Evolutionary conservation across 2,329 filamentous ascomycete species (phyloP).

Genomic region (Orbilia brochopaga): DNA sequence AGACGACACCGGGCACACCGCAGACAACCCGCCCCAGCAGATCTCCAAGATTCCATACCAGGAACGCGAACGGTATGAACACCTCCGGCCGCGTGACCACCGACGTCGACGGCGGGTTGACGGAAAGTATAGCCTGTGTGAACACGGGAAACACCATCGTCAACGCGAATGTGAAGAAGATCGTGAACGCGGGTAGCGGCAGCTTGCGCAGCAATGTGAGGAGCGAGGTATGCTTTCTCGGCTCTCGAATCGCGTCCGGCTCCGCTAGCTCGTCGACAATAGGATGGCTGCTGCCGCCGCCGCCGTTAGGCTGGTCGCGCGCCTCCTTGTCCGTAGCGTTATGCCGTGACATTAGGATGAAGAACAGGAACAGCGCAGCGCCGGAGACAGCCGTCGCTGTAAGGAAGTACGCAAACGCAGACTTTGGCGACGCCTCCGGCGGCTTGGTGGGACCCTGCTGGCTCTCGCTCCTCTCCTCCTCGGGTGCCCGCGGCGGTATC

Average conservation of each 20-base stretch:
- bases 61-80: conserved; percentile 88
- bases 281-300: conserved; percentile 56
- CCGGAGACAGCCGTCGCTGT: conserved; percentile 80
- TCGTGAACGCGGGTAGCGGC: conserved; percentile 74
- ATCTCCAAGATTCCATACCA: conserved; percentile 93
- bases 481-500: conserved; percentile 62
- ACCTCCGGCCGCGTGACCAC: conserved; percentile 72
- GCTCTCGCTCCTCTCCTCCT: conserved; percentile 14
- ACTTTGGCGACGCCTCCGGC: conserved; percentile 52
- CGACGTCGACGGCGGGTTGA: conserved; percentile 56
- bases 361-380: conserved; percentile 73
- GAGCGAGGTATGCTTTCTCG: conserved; percentile 65
- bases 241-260: conserved; percentile 56
- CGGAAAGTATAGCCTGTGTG: conserved; percentile 62
- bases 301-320: conserved; percentile 10
- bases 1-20: conserved; percentile 51
- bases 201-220: conserved; percentile 75
- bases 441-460: conserved; percentile 53
- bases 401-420: conserved; percentile 89
- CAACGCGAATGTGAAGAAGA: conserved; percentile 79
- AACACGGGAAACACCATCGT: conserved; percentile 97
- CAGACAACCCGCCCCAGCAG: conserved; percentile 71
- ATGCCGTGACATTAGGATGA: conserved; percentile 71
- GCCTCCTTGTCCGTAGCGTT: conserved; percentile 23
- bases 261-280: conserved; percentile 64